A percentile compares a stretch with the other conserved stretches of the same genome.
These are phyloP conservation scores for Magnolia changhungtana DNA, from an alignment of 164 flowering plant genomes.

Conservation along the genomic window DNA sequence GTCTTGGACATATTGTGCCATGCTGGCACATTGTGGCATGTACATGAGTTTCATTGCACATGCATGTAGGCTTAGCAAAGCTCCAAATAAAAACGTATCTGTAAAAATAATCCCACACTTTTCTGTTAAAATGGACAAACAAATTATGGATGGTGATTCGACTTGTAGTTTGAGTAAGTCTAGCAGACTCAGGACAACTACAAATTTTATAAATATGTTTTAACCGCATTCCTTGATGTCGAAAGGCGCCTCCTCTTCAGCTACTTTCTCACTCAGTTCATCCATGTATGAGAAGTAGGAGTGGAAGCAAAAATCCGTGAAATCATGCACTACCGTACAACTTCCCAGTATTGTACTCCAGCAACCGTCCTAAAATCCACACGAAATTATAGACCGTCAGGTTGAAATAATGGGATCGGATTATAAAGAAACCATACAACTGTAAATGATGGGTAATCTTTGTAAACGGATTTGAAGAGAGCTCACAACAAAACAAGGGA, in stretches of 20 bases:
- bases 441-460: background rate
- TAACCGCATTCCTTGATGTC: slow-evolving; percentile 44
- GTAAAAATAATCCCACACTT: no score
- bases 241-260: slow-evolving; percentile 47
- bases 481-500: slow-evolving; percentile 65
- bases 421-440: background rate
- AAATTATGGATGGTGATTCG: no score
- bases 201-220: no score
- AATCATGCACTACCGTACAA: slow-evolving; percentile 72
- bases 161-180: no score
- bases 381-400: background rate
- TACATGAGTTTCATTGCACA: no score
- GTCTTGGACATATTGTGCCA: no score
- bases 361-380: slow-evolving; percentile 63
- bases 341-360: slow-evolving; percentile 63
- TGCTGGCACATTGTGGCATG: no score
- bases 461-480: background rate
- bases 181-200: no score
- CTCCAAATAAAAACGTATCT: no score
- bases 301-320: slow-evolving; percentile 88
- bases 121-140: no score
- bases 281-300: slow-evolving; percentile 95
- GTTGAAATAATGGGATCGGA: no score
- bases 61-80: no score
- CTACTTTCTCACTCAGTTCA: slow-evolving; percentile 58